phyloP scores from a whole-genome alignment of 257 asterid genomes.

The Salvia rosmarinus region DNA sequence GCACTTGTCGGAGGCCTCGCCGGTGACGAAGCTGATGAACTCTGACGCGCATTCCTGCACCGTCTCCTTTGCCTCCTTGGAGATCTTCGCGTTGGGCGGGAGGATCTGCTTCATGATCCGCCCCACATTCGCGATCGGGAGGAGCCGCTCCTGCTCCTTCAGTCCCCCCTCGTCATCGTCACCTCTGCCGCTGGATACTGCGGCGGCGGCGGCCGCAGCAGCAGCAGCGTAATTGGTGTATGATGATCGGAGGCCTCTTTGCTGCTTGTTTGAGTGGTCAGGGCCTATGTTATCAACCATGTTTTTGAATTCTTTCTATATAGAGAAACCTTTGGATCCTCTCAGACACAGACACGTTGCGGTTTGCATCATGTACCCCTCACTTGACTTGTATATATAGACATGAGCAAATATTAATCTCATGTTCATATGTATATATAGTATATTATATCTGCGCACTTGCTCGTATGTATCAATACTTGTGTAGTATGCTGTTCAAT shows the following conservation, averaged over 20 bases:
- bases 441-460: too few relatives aligned
- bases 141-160: constrained; percentile 55
- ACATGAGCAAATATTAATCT: not conserved
- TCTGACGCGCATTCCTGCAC: constrained; percentile 66
- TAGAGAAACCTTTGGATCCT: constrained; percentile 32
- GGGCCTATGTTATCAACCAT: constrained; percentile 41
- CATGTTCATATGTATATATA: too few relatives aligned
- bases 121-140: constrained; percentile 61
- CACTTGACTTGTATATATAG: constrained; percentile 30
- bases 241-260: not conserved
- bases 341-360: constrained; percentile 47
- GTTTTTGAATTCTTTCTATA: constrained; percentile 17
- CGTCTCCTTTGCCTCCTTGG: constrained; percentile 59
- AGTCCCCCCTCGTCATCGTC: not conserved
- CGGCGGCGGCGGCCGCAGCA: not conserved
- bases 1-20: constrained; percentile 63
- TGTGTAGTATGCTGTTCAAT: too few relatives aligned
- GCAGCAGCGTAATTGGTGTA: not conserved
- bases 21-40: constrained; percentile 67
- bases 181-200: not conserved
- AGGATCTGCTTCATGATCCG: constrained; percentile 63
- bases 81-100: constrained; percentile 61
- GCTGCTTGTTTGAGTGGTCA: not conserved
- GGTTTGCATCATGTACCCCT: not conserved
- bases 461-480: too few relatives aligned